These are phyloP conservation scores for Cyclostephanos invisitatus DNA, from an alignment of 108 stramenopile species.

Conservation along the genomic window DNA sequence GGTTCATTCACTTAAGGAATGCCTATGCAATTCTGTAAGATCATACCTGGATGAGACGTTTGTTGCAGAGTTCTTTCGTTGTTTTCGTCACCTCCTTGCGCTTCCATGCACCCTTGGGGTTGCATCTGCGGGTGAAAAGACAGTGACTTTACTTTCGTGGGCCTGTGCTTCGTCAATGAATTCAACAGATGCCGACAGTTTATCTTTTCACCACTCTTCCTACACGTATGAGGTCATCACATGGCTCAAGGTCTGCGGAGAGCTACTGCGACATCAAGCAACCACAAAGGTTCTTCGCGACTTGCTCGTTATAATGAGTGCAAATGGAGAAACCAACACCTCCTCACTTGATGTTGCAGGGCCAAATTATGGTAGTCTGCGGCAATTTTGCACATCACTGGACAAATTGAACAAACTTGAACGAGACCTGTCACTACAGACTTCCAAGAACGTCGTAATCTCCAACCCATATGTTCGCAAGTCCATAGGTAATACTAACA, in stretches of 20 bases:
- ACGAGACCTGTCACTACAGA: neutral
- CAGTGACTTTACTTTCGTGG: constrained; percentile 3
- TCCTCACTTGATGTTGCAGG: neutral
- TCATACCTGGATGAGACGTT: neutral
- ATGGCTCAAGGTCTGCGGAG: constrained; percentile 22
- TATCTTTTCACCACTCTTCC: neutral
- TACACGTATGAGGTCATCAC: constrained; percentile 26
- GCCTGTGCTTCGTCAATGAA: neutral
- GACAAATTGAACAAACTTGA: neutral
- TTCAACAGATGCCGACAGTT: neutral
- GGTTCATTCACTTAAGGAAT: constrained; percentile 20
- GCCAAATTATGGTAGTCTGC: neutral
- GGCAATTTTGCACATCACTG: neutral
- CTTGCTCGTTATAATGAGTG: neutral
- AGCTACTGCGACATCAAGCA: constrained; percentile 7
- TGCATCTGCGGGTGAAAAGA: neutral
- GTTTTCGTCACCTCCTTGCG: constrained; percentile 16
- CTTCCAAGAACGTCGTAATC: neutral
- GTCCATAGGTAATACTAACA: neutral
- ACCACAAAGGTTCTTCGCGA: neutral
- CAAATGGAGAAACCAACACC: neutral
- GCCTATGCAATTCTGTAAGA: constrained; percentile 16
- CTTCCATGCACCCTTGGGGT: neutral
- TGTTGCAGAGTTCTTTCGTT: constrained; percentile 17
- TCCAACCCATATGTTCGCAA: constrained; percentile 5